Evolutionary conservation across 441 rosid genomes (phyloP).

Genomic region (Pelargonium cotyledonis): DNA sequence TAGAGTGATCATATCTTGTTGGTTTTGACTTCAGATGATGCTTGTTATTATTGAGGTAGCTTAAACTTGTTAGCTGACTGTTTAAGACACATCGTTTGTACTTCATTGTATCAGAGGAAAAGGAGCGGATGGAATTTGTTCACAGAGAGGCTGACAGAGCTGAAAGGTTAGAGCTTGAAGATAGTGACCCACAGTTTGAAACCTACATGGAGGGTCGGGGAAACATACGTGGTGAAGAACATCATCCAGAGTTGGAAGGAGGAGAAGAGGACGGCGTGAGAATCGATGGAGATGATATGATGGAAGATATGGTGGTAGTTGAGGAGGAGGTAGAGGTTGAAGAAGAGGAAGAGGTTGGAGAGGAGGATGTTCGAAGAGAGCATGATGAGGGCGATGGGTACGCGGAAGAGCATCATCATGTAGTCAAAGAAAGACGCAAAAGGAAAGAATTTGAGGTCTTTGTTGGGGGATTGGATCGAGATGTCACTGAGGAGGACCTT

Average conservation of each 20-base stretch:
- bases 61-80: no score
- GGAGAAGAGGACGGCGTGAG: constrained; percentile 4
- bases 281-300: background rate
- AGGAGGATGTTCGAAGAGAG: background rate
- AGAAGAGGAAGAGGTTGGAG: background rate
- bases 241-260: background rate
- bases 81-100: no score
- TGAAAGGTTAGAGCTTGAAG: constrained; percentile 1
- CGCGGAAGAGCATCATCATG: background rate
- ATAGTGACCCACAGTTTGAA: background rate
- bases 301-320: constrained; percentile 2
- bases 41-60: no score
- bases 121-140: background rate
- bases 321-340: constrained; percentile 2
- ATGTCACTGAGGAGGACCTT: constrained; percentile 2
- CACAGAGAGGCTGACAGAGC: background rate
- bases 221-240: background rate
- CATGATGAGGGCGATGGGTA: background rate
- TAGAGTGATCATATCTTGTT: no score
- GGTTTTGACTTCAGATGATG: no score
- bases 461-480: background rate
- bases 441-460: background rate
- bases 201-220: background rate
- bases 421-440: background rate
- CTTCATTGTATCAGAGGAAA: no score